phyloP scores from a whole-genome alignment of 2,329 filamentous ascomycete genomes.

The Phaeosphaeriaceae sp. region DNA sequence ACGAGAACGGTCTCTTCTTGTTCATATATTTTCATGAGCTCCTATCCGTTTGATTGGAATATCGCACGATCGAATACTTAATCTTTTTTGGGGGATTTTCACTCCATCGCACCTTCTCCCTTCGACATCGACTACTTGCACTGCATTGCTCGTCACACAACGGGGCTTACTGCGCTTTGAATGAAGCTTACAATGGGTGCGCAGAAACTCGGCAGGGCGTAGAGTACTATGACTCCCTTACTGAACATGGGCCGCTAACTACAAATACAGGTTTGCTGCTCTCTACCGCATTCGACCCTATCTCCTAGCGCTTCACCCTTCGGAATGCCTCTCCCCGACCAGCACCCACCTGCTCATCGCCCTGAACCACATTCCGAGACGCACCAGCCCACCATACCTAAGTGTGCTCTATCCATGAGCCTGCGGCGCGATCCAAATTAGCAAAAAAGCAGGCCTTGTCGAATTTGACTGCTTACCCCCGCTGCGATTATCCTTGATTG shows the following conservation, averaged over 20 bases:
- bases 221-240: not conserved
- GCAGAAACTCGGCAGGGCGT: conserved; percentile 4
- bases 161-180: conserved; percentile 5
- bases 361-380: not conserved
- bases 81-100: not conserved
- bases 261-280: not conserved
- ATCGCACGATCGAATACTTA: not conserved
- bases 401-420: no score
- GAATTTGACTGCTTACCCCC: no score
- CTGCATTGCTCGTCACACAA: conserved; percentile 12
- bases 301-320: not conserved
- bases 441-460: no score
- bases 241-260: conserved; percentile 6
- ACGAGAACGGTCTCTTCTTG: not conserved
- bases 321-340: not conserved
- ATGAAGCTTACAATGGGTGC: not conserved
- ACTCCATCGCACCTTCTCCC: conserved; percentile 9
- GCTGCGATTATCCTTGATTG: not conserved
- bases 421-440: no score
- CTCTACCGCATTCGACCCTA: not conserved
- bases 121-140: no score
- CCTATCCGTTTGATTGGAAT: not conserved
- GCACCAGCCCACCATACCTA: not conserved
- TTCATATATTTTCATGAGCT: not conserved
- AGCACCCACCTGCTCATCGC: not conserved